Percentiles rank a stretch among this genome's conserved stretches.
These are phyloP conservation scores for Ammopiptanthus mongolicus DNA, from an alignment of 306 rosid species.

Conservation along the genomic window DNA sequence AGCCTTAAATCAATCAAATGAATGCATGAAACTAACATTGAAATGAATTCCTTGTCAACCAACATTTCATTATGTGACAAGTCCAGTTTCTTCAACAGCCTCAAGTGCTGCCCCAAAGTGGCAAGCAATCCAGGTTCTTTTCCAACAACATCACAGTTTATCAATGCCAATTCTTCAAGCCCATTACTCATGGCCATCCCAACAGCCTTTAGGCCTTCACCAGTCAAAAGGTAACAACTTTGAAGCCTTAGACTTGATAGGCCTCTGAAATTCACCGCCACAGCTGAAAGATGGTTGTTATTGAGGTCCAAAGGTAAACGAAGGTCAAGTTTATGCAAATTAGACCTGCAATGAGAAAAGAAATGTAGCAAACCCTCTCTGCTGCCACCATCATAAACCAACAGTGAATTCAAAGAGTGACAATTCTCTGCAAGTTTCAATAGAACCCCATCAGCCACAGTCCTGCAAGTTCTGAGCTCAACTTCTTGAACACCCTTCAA, in stretches of 20 bases:
- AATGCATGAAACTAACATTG: conserved; percentile 61
- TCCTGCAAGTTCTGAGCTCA: conserved; percentile 80
- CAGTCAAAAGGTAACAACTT: conserved; percentile 76
- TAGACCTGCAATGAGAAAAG: conserved; percentile 30
- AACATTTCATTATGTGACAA: conserved; percentile 76
- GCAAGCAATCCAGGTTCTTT: conserved; percentile 79
- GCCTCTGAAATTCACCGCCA: conserved; percentile 38
- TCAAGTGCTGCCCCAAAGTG: conserved; percentile 71
- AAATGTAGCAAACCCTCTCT: conserved; percentile 59
- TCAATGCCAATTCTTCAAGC: conserved; percentile 71
- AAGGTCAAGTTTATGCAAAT: conserved; percentile 53
- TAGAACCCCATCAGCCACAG: conserved; percentile 60
- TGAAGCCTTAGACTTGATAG: conserved; percentile 61
- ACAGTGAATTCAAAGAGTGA: conserved; percentile 43
- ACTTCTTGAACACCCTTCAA: conserved; percentile 46
- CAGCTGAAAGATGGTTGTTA: conserved; percentile 57
- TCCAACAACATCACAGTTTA: conserved; percentile 83
- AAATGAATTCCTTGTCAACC: conserved; percentile 65
- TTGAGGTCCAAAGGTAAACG: conserved; percentile 83
- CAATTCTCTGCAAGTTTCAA: conserved; percentile 53
- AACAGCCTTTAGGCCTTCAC: conserved; percentile 69
- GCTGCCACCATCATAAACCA: conserved; percentile 89
- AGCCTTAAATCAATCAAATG: conserved; percentile 57
- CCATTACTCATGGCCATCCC: conserved; percentile 34
- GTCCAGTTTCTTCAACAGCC: conserved; percentile 59